phyloP scores from a whole-genome alignment of 805 yeast species.

The Naumovozyma castellii region DNA sequence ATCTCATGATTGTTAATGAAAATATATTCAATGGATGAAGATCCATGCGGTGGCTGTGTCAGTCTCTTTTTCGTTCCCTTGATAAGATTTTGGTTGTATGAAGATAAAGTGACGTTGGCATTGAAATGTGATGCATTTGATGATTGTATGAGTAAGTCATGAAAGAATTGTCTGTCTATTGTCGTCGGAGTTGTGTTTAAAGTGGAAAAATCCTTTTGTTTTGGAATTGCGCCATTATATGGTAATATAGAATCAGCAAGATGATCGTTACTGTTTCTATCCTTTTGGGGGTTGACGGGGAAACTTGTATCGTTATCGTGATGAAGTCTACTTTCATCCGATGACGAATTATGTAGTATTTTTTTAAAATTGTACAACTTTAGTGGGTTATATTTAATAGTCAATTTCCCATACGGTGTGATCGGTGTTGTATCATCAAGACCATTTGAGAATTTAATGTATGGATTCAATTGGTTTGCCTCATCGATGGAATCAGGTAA shows the following conservation, averaged over 20 bases:
- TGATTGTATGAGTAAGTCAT: slow-evolving; percentile 33
- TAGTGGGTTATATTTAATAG: slow-evolving; percentile 20
- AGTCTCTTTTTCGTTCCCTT: slow-evolving; percentile 15
- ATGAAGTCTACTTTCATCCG: too few relatives aligned
- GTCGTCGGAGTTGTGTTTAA: slow-evolving; percentile 50
- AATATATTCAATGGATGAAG: slow-evolving; percentile 43
- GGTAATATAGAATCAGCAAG: slow-evolving; percentile 34
- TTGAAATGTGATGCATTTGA: slow-evolving; percentile 31
- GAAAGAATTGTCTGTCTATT: slow-evolving; percentile 42
- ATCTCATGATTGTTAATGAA: slow-evolving; percentile 68
- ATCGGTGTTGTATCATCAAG: too few relatives aligned
- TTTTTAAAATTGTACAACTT: slow-evolving; percentile 18
- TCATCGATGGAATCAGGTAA: slow-evolving; percentile 10
- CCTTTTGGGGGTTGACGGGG: slow-evolving; percentile 3
- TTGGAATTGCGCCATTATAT: slow-evolving; percentile 55
- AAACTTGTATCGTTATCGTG: too few relatives aligned
- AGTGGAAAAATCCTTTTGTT: slow-evolving; percentile 46
- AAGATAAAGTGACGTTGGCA: slow-evolving; percentile 30
- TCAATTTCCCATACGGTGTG: slow-evolving; percentile 1
- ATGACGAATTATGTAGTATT: slow-evolving; percentile 5
- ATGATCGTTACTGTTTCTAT: slow-evolving; percentile 8
- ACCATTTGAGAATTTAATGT: slow-evolving; percentile 20
- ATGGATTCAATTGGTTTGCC: slow-evolving; percentile 19
- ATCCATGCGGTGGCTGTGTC: slow-evolving; percentile 16
- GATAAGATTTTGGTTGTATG: too few relatives aligned